Base-by-base conservation (phyloP, 257 asterid species). In the Solanum okadae region DNA sequence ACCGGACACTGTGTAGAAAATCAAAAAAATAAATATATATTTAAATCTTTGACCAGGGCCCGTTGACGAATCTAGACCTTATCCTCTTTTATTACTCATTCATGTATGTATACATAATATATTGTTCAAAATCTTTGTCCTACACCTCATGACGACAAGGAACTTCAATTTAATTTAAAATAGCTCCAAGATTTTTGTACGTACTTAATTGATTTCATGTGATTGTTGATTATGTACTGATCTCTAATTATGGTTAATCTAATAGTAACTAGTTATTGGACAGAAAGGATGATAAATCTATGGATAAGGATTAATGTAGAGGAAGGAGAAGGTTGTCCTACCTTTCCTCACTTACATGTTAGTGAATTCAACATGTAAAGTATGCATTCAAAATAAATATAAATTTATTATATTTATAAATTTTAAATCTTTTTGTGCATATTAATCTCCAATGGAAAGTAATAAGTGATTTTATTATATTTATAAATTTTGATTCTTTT, bases 41-140 rank as follows among this genome's bases (percentile, higher is more conserved):
- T 42, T 14, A 42, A 42, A 8, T 15, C 25, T 8, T 81, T 44
- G 67, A 27, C 85, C 27, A 81, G 42, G 67, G 68, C 42, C 40
- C 42, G 85, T 81, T 81, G 85, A 81, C 85, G 85, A 46, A 81
- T 81, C 85, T 9, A 81, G 68, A 81, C 85, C 85, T 49, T 9
- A 46, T 81, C 85, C 5, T 81, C 86, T 10, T 81, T 9, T 16
- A 29, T 25, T 42, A 42, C 35, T 46, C 40, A 81, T 46, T 81
- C 86, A 81, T 46, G 86, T 81, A 77, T 77, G 84, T 76, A 76
- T 77, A 49, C 84, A 38, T n/a, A 63, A 63, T 63, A 2, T 75
- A 42, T 25, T 46, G 68, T 79, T 46, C 68, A 27, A 81, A 81
- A 81, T 81, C 86, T 81, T 46, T 46, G 86, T 46, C 68, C 67